Percentiles rank a stretch among this genome's conserved stretches.
phyloP scores from a whole-genome alignment of 306 rosid species.

The Quercus parvula region DNA sequence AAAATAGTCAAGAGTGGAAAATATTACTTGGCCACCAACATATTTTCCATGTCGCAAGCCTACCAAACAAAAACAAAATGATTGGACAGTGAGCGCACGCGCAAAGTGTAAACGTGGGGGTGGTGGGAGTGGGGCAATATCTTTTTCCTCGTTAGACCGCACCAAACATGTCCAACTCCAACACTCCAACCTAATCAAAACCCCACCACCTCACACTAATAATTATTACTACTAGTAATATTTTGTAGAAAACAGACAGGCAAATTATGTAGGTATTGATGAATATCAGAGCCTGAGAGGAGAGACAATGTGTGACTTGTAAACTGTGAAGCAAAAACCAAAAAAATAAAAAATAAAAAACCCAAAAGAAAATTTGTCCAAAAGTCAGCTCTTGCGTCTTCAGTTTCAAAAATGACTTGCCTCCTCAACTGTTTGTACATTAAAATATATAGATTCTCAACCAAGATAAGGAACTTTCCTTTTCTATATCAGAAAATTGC shows the following conservation, averaged over 20 bases:
- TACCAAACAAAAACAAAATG: too few relatives aligned
- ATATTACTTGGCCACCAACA: too few relatives aligned
- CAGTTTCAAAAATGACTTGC: conserved; percentile 9
- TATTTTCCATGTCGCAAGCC: not conserved
- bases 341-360: not conserved
- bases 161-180: conserved; percentile 1
- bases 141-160: conserved; percentile 12
- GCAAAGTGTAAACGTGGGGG: conserved; percentile 5
- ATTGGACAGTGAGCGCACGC: conserved; percentile 17
- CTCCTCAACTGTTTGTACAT: conserved; percentile 2
- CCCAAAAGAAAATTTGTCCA: not conserved
- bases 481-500: conserved; percentile 27
- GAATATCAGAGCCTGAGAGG: conserved; percentile 7
- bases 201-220: not conserved
- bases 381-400: conserved; percentile 45
- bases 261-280: conserved; percentile 35
- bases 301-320: not conserved
- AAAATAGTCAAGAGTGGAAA: too few relatives aligned
- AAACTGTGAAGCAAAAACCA: conserved; percentile 7
- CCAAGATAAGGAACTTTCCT: conserved; percentile 44
- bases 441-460: conserved; percentile 23
- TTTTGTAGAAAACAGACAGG: not conserved
- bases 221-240: not conserved
- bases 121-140: not conserved
- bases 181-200: not conserved